Base-by-base conservation (phyloP, 2,329 filamentous ascomycete species). In the Xylariaceae sp. region DNA sequence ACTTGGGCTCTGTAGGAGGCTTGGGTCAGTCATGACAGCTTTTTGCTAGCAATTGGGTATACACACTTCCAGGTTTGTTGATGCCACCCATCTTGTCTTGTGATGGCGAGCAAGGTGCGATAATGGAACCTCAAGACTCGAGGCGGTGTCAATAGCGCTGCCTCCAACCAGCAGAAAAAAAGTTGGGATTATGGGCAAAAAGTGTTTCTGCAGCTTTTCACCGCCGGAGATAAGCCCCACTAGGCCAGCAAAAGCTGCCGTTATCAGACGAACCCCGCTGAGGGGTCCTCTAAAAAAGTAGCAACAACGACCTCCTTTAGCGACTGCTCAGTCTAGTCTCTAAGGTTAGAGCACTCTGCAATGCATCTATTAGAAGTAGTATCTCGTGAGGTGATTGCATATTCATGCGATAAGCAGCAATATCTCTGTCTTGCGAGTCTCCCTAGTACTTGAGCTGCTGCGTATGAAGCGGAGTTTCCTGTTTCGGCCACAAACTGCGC, bases 1-100 rank as follows among this genome's bases (percentile, higher is more conserved):
- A 97, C 70, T 85, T 89, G 61, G 91, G 93, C 69, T 96, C 89
- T 95, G 57, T 3, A 33, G 28, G 22, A 17, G 11, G 37, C 22
- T 17, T 17, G 16, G 4, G 32, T 34, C 19, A 19, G 39, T 43
- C 15, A 41, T 15, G 8, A 8, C 8, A n/a, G 28, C 19, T 38
- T 12, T 11, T 19, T 13, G 2, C 19, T 15, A 3, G 13, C 9
- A 24, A n/a, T 3, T 11, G 22, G 18, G n/a, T 12, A 30, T 12
- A 56, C 59, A 4, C 38, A 61, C 59, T 62, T 43, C 53, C 57
- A 1, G 59, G 59, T 30, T 62, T 62, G 16, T 52, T 60, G 33
- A 62, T 55, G 28, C 50, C 52, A 38, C 58, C 57, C 24, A 50
- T 55, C 58, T 61, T 62, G 49, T 52, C 50, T 41, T 34, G 22